Conservation (phyloP, 1,284 basidiomycete species). For the Taiwanofungus camphoratus region DNA sequence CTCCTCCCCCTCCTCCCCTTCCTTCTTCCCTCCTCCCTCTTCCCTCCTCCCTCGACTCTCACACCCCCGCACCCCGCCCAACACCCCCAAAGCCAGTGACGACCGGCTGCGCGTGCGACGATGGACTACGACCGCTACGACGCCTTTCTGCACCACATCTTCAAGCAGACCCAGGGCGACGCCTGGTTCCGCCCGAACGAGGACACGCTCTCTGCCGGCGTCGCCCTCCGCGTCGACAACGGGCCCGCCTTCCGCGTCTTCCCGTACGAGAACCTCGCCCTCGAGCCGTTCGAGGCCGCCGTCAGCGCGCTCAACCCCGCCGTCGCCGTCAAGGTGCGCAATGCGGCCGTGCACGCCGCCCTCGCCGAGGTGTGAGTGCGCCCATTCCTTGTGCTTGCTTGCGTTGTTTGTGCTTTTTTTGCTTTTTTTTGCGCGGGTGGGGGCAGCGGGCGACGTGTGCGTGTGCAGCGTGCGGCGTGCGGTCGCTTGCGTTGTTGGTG, state of each 20-base stretch:
- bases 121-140: conserved; percentile 48
- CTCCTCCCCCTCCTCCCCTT: conserved; percentile 10
- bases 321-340: conserved; percentile 76
- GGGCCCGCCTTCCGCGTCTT: conserved; percentile 58
- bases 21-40: conserved; percentile 12
- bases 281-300: conserved; percentile 68
- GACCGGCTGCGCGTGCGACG: conserved; percentile 6
- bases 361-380: conserved; percentile 62
- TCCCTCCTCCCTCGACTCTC: conserved; percentile 1
- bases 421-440: conserved; percentile 1
- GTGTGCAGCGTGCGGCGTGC: background rate
- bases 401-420: conserved; percentile 5
- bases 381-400: background rate
- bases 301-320: conserved; percentile 72
- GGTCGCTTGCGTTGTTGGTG: too few relatives aligned
- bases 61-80: conserved; percentile 3
- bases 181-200: conserved; percentile 54
- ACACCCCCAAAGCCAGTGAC: conserved; percentile 8
- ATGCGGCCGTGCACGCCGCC: conserved; percentile 74
- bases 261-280: conserved; percentile 62
- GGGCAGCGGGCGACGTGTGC: background rate
- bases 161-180: conserved; percentile 53
- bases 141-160: conserved; percentile 48
- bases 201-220: conserved; percentile 49
- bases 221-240: conserved; percentile 55